phyloP scores from a whole-genome alignment of 208 protist species.

The Novymonas esmeraldas region DNA sequence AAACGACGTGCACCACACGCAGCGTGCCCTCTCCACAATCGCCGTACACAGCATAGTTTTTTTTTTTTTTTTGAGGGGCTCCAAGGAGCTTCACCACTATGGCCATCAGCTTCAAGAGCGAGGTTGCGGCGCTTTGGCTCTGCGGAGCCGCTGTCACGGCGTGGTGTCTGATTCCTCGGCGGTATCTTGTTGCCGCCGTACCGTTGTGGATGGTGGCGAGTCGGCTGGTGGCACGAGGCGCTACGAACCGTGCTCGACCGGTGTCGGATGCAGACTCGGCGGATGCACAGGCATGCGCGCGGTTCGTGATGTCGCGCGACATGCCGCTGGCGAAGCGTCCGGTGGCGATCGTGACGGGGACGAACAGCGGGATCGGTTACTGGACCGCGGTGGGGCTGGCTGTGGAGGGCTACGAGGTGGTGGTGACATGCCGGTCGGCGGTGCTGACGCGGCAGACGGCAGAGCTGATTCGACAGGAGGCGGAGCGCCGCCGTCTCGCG shows the following conservation, averaged over 20 bases:
- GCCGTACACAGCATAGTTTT: too few relatives aligned
- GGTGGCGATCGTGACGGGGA: constrained; percentile 90
- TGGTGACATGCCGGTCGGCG: constrained; percentile 76
- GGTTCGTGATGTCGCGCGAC: constrained; percentile 49
- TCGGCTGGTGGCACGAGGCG: constrained; percentile 56
- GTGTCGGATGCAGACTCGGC: constrained; percentile 27
- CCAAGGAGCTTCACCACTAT: too few relatives aligned
- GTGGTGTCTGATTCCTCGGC: background rate
- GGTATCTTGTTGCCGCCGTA: background rate
- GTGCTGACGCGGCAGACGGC: constrained; percentile 60
- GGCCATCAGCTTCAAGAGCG: too few relatives aligned
- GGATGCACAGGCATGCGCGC: constrained; percentile 11
- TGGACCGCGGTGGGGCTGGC: constrained; percentile 82
- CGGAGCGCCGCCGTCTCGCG: constrained; percentile 30
- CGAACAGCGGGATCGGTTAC: constrained; percentile 90
- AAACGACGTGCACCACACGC: too few relatives aligned
- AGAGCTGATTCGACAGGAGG: constrained; percentile 42
- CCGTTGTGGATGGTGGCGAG: constrained; percentile 47
- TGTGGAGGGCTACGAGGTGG: constrained; percentile 72
- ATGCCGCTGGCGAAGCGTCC: constrained; percentile 61
- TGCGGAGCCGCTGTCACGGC: background rate
- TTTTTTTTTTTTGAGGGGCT: too few relatives aligned
- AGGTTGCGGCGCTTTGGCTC: too few relatives aligned
- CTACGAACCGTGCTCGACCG: constrained; percentile 47
- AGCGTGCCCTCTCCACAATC: too few relatives aligned